Evolutionary conservation across 2,329 filamentous ascomycete genomes (phyloP).

Genomic region (Chalaropsis thielavioides): DNA sequence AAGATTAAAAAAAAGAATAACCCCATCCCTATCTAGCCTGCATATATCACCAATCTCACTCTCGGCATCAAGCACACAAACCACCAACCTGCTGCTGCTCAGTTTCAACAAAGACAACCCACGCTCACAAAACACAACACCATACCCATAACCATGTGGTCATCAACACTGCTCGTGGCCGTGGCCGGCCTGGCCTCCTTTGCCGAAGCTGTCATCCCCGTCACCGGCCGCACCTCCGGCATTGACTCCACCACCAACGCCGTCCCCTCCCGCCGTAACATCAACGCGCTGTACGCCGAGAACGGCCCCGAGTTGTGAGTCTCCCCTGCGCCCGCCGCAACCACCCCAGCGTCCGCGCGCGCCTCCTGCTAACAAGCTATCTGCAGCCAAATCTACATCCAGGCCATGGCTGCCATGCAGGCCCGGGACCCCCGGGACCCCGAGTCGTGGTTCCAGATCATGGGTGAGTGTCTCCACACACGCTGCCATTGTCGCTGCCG

Average conservation of each 20-base stretch:
- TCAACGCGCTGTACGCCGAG: constrained; percentile 31
- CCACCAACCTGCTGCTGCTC: neutral
- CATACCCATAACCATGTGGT: constrained; percentile 4
- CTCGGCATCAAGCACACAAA: neutral
- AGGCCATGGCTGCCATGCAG: constrained; percentile 32
- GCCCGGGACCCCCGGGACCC: constrained; percentile 28
- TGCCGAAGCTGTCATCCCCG: constrained; percentile 17
- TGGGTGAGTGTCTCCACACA: constrained; percentile 25
- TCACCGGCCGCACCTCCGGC: constrained; percentile 28
- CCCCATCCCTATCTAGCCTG: neutral
- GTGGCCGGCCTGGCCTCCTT: constrained; percentile 6
- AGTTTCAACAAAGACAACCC: too few species aligned
- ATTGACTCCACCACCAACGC: constrained; percentile 27
- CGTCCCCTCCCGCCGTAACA: constrained; percentile 32
- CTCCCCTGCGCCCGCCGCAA: neutral
- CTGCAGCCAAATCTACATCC: constrained; percentile 36
- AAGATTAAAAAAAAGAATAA: too few species aligned
- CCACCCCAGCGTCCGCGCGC: too few species aligned
- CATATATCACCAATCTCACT: neutral
- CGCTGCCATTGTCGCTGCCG: neutral
- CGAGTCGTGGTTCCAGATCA: constrained; percentile 37
- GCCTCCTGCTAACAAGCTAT: constrained; percentile 12
- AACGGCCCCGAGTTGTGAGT: constrained; percentile 33
- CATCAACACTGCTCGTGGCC: constrained; percentile 6
- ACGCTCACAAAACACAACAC: too few species aligned